These are phyloP conservation scores for Fusarium paranaense DNA, from an alignment of 2,329 filamentous ascomycete species.

Conservation along the genomic window DNA sequence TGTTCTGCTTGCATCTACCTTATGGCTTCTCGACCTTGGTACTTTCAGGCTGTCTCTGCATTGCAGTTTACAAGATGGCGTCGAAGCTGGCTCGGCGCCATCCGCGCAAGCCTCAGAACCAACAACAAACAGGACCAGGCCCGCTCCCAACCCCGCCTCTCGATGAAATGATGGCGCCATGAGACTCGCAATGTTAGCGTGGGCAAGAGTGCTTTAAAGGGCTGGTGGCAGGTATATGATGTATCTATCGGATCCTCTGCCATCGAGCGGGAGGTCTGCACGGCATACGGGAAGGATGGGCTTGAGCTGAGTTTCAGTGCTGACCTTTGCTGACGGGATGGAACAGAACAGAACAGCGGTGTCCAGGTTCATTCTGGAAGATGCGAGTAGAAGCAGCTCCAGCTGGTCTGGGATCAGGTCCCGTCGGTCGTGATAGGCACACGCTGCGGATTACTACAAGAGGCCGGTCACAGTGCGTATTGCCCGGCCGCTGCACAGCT, in stretches of 20 bases:
- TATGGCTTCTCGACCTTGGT: slow-evolving; percentile 19
- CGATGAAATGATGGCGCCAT: slow-evolving; percentile 29
- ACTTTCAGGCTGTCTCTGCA: slow-evolving; percentile 12
- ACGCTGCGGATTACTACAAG: slow-evolving; percentile 30
- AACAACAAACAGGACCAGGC: neutral
- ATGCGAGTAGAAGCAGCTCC: slow-evolving; percentile 8
- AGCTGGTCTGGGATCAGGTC: slow-evolving; percentile 17
- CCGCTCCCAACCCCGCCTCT: slow-evolving; percentile 17
- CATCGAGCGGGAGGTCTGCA: neutral
- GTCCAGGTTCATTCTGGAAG: slow-evolving; percentile 24
- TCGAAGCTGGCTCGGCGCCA: slow-evolving; percentile 26
- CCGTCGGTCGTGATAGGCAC: slow-evolving; percentile 30
- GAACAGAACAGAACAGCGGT: slow-evolving; percentile 25
- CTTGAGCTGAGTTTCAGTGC: neutral
- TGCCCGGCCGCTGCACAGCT: neutral
- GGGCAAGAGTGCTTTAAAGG: neutral
- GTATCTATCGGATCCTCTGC: neutral
- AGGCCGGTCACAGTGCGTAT: slow-evolving; percentile 29
- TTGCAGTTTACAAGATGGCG: neutral
- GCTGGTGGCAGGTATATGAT: neutral
- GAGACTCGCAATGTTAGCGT: neutral
- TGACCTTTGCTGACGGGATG: slow-evolving; percentile 1
- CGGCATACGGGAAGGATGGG: neutral
- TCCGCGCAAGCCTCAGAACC: slow-evolving; percentile 15
- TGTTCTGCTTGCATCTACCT: neutral